Percentiles rank a stretch among this genome's conserved stretches.
Conservation (phyloP, 495 filamentous ascomycete species). For the Talaromyces liani region DNA sequence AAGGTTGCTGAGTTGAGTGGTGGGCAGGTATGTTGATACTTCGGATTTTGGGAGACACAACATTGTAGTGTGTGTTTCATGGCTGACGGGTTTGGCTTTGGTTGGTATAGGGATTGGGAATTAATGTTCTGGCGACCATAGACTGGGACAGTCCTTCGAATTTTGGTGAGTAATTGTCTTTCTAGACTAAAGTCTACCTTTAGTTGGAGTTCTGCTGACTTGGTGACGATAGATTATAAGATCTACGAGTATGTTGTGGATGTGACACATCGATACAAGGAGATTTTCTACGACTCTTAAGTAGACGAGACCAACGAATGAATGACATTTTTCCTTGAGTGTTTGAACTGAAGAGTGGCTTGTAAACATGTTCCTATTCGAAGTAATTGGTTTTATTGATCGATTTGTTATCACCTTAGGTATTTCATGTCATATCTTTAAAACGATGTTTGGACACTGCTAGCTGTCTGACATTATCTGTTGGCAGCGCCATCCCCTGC, state of each 20-base stretch:
- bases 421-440: neutral
- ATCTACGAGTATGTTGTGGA: slow-evolving; percentile 79
- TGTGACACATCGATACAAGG: slow-evolving; percentile 75
- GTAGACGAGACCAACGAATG: slow-evolving; percentile 15
- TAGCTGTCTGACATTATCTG: too few relatives aligned
- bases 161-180: slow-evolving; percentile 24
- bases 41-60: neutral
- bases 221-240: slow-evolving; percentile 57
- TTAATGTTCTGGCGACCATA: slow-evolving; percentile 66
- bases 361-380: neutral
- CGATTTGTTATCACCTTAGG: neutral
- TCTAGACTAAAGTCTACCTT: neutral
- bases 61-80: neutral
- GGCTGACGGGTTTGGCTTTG: neutral
- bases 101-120: slow-evolving; percentile 48
- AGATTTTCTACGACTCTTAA: slow-evolving; percentile 61
- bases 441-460: neutral
- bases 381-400: neutral
- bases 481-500: too few relatives aligned
- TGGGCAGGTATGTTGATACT: slow-evolving; percentile 23
- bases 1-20: slow-evolving; percentile 62
- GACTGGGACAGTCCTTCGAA: slow-evolving; percentile 62
- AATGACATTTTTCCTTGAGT: neutral
- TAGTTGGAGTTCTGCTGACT: neutral
- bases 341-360: neutral